A percentile compares a stretch with the other conserved stretches of the same genome.
Evolutionary conservation across 331 rosid genomes (phyloP).

Genomic region (Quercus lobata): DNA sequence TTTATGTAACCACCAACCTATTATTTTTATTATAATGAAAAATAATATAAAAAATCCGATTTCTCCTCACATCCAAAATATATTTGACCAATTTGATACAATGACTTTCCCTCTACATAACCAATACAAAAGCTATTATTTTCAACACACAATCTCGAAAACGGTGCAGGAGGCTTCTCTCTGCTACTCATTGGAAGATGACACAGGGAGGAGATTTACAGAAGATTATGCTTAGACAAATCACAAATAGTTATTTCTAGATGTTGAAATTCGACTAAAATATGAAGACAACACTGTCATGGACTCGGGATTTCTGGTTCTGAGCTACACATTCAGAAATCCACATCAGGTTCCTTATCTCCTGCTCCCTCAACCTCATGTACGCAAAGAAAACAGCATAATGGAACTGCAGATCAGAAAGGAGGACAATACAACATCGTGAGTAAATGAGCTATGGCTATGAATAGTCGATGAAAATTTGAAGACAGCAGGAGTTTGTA

Average conservation of each 20-base stretch:
- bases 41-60: conserved; percentile 13
- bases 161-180: conserved; percentile 15
- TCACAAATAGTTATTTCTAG: not conserved
- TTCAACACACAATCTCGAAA: conserved; percentile 31
- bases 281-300: conserved; percentile 94
- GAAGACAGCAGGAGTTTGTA: not conserved
- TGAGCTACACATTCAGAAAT: conserved; percentile 97
- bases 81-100: conserved; percentile 17
- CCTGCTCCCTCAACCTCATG: conserved; percentile 98
- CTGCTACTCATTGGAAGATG: conserved; percentile 4
- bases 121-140: conserved; percentile 19
- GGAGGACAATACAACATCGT: conserved; percentile 8
- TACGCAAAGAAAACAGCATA: conserved; percentile 93
- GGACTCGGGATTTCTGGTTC: conserved; percentile 97
- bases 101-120: conserved; percentile 17
- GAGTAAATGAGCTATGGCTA: not conserved
- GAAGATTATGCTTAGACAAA: conserved; percentile 28
- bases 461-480: not conserved
- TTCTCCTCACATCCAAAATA: conserved; percentile 18
- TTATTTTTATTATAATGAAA: conserved; percentile 5
- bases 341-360: conserved; percentile 97
- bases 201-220: conserved; percentile 26
- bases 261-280: conserved; percentile 43
- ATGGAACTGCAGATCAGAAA: conserved; percentile 69
- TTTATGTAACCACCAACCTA: not conserved